Evolutionary conservation across 192 early-diverging fungal species (phyloP), one percentile per base, ranked within the genome.

Genomic region (Backusella tuberculispora): DNA sequence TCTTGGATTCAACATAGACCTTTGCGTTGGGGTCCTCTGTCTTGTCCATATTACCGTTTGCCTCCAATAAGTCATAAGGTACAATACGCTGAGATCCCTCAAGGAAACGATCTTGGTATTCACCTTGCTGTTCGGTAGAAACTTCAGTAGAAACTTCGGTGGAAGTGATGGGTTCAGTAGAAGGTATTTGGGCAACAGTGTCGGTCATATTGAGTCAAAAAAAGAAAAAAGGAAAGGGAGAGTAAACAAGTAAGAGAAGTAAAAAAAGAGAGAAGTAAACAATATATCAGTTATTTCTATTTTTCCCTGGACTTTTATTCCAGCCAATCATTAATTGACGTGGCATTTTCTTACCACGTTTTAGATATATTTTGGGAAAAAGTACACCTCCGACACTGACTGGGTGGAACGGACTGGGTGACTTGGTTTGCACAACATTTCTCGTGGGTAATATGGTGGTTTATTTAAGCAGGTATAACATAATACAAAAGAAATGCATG

Each of bases 1-100:
- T 83, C 76, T 88, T 89, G 66, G 88, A 85, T 69, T 85, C 81
- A n/a, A 84, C 77, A 74, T 89, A 89, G 41, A 66, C 73, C 74
- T 85, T 77, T 63, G 81, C 86, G 37, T 78, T 70, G 26, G 86
- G 86, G 72, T 88, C 86, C 12, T 77, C 81, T 24, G 84, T 85
- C 66, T 85, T 80, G 50, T 80, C 75, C 29, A 78, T 45, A 60
- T 80, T 85, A 72, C 78, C 78, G 46, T 80, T 77, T 48, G 78
- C 74, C 72, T 83, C 83, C 46, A 88, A 75, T 17, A 88, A 78
- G 74, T 88, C 86, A 75, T 79, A 88, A 68, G 82, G 81, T 40
- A 80, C 68, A 45, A 83, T 68, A 42, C 72, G 81, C 17, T 81
- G 77, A 21, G 72, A 69, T 8, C 81, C 81, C 60, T 83, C 77